phyloP scores from a whole-genome alignment of 2,329 filamentous ascomycete genomes.

The Phialemoniopsis sp. region DNA sequence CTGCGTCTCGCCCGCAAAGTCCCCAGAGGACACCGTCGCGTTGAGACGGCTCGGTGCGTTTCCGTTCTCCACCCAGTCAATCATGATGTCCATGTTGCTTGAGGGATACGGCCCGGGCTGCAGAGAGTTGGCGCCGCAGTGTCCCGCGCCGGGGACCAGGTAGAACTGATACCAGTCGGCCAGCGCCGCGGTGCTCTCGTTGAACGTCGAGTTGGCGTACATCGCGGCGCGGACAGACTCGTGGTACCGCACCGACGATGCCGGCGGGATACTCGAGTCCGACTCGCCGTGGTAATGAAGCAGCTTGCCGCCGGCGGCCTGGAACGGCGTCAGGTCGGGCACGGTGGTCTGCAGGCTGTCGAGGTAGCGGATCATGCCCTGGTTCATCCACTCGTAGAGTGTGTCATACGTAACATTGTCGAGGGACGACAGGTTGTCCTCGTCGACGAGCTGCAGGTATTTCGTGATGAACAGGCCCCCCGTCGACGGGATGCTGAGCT shows the following conservation, averaged over 20 bases:
- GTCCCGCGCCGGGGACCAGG: conserved; percentile 43
- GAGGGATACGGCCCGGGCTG: conserved; percentile 37
- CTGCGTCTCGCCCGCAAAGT: no score
- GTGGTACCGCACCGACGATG: conserved; percentile 31
- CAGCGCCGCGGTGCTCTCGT: conserved; percentile 32
- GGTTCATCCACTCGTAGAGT: conserved; percentile 41
- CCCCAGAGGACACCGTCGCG: conserved; percentile 4
- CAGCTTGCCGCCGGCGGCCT: conserved; percentile 41
- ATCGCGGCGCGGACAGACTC: conserved; percentile 45
- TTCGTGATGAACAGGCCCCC: conserved; percentile 24
- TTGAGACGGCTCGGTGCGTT: conserved; percentile 37
- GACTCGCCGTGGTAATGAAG: conserved; percentile 50
- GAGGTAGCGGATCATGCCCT: conserved; percentile 40
- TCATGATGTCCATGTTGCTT: conserved; percentile 11
- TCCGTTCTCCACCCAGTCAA: conserved; percentile 46
- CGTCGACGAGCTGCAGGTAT: conserved; percentile 24
- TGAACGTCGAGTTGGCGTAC: conserved; percentile 13
- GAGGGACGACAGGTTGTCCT: conserved; percentile 19
- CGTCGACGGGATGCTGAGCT: conserved; percentile 16
- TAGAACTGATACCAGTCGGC: conserved; percentile 39
- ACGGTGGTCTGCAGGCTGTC: conserved; percentile 38
- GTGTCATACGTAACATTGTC: conserved; percentile 47
- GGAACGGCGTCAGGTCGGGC: conserved; percentile 41
- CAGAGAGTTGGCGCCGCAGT: conserved; percentile 37
- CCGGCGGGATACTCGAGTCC: conserved; percentile 41